Base-by-base conservation (phyloP, 2,329 filamentous ascomycete species). In the Pseudonectria buxi region DNA sequence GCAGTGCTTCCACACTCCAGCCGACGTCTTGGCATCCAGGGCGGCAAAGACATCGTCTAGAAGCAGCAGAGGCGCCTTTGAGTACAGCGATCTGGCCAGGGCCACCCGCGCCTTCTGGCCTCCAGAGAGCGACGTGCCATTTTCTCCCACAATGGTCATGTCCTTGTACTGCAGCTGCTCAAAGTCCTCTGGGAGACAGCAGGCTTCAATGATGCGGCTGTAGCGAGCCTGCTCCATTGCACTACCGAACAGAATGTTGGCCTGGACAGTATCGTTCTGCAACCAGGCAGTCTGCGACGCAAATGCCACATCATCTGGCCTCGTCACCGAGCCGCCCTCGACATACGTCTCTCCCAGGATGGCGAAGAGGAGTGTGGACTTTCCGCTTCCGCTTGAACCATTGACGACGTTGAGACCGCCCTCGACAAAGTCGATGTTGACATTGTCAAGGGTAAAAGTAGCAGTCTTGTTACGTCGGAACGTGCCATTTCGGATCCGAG, bases 41-140 rank as follows among this genome's bases (percentile, higher is more conserved):
- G 75, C 75, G 1, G 74, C 74, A 43, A 79, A 75, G 3, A 78
- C 65, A 39, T 79, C 75, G 42, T 79, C 75, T 2, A 79, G 64
- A 1, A 79, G 58, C 14, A 78, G 57, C 3, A 77, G 59, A 2
- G 70, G 61, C 0, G 74, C 67, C 35, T 69, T 69, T 2, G 74
- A 77, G 51, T 78, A 79, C 2, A 79, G 51, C 6, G 74, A 70
- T 37, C 75, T 63, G 2, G 75, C 75, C 24, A 78, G 53, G 10
- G 73, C 71, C 25, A 78, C 69, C 6, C 73, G 64, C 22, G 72
- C 72, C 43, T 73, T 74, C 43, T 77, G 73, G 0, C 73, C 73
- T 14, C 74, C 73, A 0, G 72, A 76, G 7, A 78, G 54, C 4
- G 71, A 72, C 6, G 71, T 67, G 0, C 72, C 73, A 35, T 71